Evolutionary conservation across 140 eudicot species (phyloP).

Genomic region (Oenanthe javanica): DNA sequence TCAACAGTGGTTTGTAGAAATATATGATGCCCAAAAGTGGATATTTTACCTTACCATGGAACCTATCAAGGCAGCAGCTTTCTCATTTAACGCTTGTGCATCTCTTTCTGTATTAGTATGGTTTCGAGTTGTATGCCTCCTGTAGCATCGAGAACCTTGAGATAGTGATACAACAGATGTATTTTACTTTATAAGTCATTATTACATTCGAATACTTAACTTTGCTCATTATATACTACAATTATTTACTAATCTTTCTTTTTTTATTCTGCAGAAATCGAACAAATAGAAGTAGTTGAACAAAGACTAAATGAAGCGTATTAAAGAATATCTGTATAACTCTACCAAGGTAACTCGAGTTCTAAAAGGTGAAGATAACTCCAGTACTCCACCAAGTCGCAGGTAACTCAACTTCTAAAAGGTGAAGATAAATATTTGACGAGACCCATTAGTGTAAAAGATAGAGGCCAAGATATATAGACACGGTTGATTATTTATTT

Average conservation of each 20-base stretch:
- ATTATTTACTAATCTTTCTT: neutral
- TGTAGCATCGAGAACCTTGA: slow-evolving; percentile 20
- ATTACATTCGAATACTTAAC: neutral
- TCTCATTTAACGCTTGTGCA: slow-evolving; percentile 34
- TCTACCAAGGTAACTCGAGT: neutral
- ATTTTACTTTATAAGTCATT: neutral
- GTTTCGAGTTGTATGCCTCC: slow-evolving; percentile 47
- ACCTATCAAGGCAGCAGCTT: slow-evolving; percentile 47
- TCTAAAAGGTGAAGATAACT: neutral
- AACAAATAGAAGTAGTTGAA: neutral
- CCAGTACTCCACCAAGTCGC: neutral
- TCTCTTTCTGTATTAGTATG: slow-evolving; percentile 26
- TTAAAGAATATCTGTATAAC: neutral
- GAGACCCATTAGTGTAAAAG: neutral
- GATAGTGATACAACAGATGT: neutral
- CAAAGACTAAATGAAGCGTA: neutral
- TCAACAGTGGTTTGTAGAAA: neutral
- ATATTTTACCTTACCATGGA: slow-evolving; percentile 48
- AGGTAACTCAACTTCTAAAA: neutral
- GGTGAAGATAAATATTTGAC: neutral
- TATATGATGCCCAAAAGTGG: neutral
- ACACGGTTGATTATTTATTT: neutral
- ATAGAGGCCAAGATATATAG: neutral
- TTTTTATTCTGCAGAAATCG: neutral
- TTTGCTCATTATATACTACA: neutral